These are phyloP conservation scores for Dryadomyces quercus-mongolicae DNA, from an alignment of 2,329 filamentous ascomycete species.

Conservation along the genomic window DNA sequence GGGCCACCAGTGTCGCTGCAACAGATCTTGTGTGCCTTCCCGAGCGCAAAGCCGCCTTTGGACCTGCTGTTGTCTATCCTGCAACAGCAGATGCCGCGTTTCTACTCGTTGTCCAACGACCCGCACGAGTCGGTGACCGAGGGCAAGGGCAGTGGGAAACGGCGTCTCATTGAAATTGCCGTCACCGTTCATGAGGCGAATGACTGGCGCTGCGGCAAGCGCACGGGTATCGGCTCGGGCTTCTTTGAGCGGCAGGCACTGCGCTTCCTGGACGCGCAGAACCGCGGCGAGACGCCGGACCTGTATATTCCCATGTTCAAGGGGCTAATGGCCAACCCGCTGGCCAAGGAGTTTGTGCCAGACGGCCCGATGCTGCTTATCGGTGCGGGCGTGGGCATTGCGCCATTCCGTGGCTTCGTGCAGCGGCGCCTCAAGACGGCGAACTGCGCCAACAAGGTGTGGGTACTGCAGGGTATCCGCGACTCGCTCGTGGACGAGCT, in stretches of 20 bases:
- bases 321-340: slow-evolving; percentile 91
- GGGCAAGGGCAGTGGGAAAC: slow-evolving; percentile 22
- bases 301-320: slow-evolving; percentile 94
- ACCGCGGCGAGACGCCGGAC: slow-evolving; percentile 45
- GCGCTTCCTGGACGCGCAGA: slow-evolving; percentile 56
- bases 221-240: slow-evolving; percentile 82
- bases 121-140: slow-evolving; percentile 60
- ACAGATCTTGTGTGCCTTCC: slow-evolving; percentile 84
- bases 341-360: slow-evolving; percentile 80
- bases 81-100: slow-evolving; percentile 87
- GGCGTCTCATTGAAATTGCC: slow-evolving; percentile 86
- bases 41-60: slow-evolving; percentile 78
- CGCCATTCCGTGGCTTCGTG: slow-evolving; percentile 95
- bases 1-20: slow-evolving; percentile 74
- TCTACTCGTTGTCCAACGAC: slow-evolving; percentile 96
- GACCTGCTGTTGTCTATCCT: slow-evolving; percentile 69
- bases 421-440: slow-evolving; percentile 86
- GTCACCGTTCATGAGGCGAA: slow-evolving; percentile 83
- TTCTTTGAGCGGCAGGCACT: slow-evolving; percentile 82
- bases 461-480: slow-evolving; percentile 89
- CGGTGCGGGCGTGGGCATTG: slow-evolving; percentile 90
- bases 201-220: slow-evolving; percentile 60
- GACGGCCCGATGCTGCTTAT: slow-evolving; percentile 98
- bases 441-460: slow-evolving; percentile 96
- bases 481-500: slow-evolving; percentile 92